These are phyloP conservation scores for Choiromyces venosus DNA, from an alignment of 495 filamentous ascomycete species.

Conservation along the genomic window DNA sequence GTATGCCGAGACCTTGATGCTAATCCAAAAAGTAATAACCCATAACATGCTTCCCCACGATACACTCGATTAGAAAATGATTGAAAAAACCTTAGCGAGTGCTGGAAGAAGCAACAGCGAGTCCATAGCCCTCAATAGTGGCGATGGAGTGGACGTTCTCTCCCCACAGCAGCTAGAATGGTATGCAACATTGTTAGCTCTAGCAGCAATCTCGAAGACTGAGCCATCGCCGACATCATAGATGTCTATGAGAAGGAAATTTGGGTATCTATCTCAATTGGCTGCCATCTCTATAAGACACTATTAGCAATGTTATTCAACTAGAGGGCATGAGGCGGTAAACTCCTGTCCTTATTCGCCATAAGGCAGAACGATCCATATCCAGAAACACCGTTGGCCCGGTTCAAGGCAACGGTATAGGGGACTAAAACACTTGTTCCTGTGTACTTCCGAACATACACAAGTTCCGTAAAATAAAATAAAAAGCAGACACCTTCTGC, in stretches of 20 bases:
- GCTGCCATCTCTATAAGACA: too few species aligned
- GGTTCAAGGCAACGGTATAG: slow-evolving; percentile 58
- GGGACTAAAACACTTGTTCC: slow-evolving; percentile 65
- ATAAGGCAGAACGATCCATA: slow-evolving; percentile 66
- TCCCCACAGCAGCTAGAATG: slow-evolving; percentile 26
- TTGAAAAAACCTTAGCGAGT: background rate
- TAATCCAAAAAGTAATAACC: background rate
- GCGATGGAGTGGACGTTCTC: slow-evolving; percentile 45
- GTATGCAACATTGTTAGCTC: slow-evolving; percentile 65
- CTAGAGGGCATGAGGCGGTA: slow-evolving; percentile 31
- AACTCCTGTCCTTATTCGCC: slow-evolving; percentile 61
- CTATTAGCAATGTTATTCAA: slow-evolving; percentile 3
- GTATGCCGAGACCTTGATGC: background rate
- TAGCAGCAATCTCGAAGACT: slow-evolving; percentile 84
- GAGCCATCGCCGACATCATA: slow-evolving; percentile 55
- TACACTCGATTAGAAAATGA: background rate
- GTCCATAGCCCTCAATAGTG: background rate
- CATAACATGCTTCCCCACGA: background rate
- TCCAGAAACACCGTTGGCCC: slow-evolving; percentile 64
- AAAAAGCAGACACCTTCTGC: slow-evolving; percentile 59
- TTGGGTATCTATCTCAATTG: slow-evolving; percentile 68
- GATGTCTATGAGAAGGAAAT: slow-evolving; percentile 81
- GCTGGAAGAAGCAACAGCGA: background rate
- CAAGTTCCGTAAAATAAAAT: slow-evolving; percentile 60
- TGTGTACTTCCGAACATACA: slow-evolving; percentile 60